Evolutionary conservation across 2,329 filamentous ascomycete species (phyloP).

Genomic region (Lecanosticta acicola): DNA sequence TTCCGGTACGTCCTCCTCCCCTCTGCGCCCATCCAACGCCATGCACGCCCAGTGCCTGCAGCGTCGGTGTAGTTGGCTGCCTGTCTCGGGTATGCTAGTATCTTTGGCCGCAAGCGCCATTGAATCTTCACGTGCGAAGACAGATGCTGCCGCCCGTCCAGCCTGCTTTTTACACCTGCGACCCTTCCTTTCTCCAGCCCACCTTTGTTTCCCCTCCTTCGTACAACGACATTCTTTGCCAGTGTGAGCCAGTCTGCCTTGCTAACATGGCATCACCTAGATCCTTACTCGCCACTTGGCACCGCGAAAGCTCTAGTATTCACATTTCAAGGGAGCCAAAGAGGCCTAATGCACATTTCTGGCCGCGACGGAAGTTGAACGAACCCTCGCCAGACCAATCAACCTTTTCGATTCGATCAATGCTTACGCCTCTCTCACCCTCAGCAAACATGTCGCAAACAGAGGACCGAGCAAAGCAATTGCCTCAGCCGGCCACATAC

Average conservation of each 20-base stretch:
- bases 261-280: constrained; percentile 27
- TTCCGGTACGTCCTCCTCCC: constrained; percentile 27
- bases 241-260: background rate
- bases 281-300: constrained; percentile 27
- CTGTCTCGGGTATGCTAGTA: constrained; percentile 13
- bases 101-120: constrained; percentile 25
- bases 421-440: constrained; percentile 14
- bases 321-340: constrained; percentile 10
- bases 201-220: constrained; percentile 1
- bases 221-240: background rate
- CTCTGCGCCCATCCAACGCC: constrained; percentile 19
- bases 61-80: constrained; percentile 14
- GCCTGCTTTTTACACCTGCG: constrained; percentile 3
- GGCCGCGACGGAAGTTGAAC: constrained; percentile 26
- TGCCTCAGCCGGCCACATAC: constrained; percentile 17
- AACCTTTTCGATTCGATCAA: constrained; percentile 15
- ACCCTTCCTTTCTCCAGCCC: constrained; percentile 1
- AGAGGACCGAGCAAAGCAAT: constrained; percentile 22
- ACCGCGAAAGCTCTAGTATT: constrained; percentile 17
- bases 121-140: constrained; percentile 12
- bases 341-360: constrained; percentile 23
- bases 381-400: constrained; percentile 16
- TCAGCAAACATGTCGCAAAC: constrained; percentile 24
- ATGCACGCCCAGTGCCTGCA: constrained; percentile 10
- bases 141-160: constrained; percentile 5